Conservation (phyloP, 1,139 yeast species). For the Petasospora fabianii region DNA sequence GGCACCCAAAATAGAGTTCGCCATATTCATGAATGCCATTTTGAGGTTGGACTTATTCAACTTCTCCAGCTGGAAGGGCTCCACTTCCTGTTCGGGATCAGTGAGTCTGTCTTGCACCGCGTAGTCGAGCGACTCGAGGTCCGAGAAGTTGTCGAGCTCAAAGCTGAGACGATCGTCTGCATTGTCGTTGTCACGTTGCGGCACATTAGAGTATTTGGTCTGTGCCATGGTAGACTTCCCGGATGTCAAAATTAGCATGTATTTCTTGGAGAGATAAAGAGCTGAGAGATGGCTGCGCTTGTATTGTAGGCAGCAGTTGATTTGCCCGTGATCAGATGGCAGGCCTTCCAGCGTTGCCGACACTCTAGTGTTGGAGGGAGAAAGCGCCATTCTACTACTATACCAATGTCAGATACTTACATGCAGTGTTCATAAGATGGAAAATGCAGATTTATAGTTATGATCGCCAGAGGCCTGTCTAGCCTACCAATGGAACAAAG, state of each 20-base stretch:
- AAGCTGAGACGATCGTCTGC: conserved; percentile 8
- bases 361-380: too few relatives aligned
- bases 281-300: too few relatives aligned
- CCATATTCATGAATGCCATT: conserved; percentile 97
- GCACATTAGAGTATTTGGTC: conserved; percentile 13
- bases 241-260: too few relatives aligned
- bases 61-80: conserved; percentile 19
- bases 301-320: too few relatives aligned
- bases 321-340: too few relatives aligned
- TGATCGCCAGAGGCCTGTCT: too few relatives aligned
- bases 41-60: conserved; percentile 42
- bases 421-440: too few relatives aligned
- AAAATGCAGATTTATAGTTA: too few relatives aligned
- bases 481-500: conserved; percentile 38
- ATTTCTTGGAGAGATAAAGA: background rate
- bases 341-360: too few relatives aligned
- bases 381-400: too few relatives aligned
- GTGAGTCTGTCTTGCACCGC: conserved; percentile 17
- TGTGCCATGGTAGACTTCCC: conserved; percentile 9
- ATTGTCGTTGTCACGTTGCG: conserved; percentile 4
- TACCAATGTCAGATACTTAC: too few relatives aligned
- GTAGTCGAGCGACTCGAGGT: conserved; percentile 24
- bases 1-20: conserved; percentile 89
- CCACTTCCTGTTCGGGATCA: conserved; percentile 18
- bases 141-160: conserved; percentile 21